Evolutionary conservation across 768 basidiomycete species (phyloP), one percentile per base, ranked within the genome.

Genomic region (Boletus rufocinnamomeus): DNA sequence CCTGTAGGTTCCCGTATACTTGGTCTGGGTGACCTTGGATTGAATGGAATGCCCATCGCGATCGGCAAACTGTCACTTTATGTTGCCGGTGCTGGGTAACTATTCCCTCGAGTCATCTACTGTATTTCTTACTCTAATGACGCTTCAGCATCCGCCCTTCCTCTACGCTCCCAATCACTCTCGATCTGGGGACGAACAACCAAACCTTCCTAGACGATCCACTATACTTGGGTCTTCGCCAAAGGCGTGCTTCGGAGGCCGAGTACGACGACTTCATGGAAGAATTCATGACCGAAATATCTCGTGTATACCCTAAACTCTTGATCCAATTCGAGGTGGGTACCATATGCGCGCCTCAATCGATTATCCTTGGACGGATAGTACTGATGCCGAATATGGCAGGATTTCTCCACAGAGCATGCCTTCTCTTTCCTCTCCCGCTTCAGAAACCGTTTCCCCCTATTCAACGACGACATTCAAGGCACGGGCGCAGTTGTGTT

Each of bases 11-110:
- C 90, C 19, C 87, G 95, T 48, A 95, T 96, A 65, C 82, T 97
- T 37, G 95, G 95, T 57, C 76, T 97, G 21, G 95, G 91, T 17
- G 90, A 91, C 66, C 83, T 91, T 44, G 89, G 90, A 37, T 81
- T 89, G 32, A 91, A 91, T 68, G 89, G 89, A 14, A 91, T 91
- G 89, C 87, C 88, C 0, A 93, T 96, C 65, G 85, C 90, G 9
- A 88, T 95, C 51, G 95, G 95, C n/a, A 96, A 97, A 74, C 80
- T 98, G 8, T 91, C 90, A 19, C 81, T 97, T 19, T 96, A 95
- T 69, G 80, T 94, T 56, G 91, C 92, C 21, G 93, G 91, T 34
- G 95, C 92, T 56, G 94, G 94, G 90, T 90, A 73, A 63, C 79
- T 66, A 45, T 48, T 32, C 46, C 11, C 40, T 27, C 56, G 28